Evolutionary conservation across 140 eudicot genomes (phyloP), one percentile per base, ranked within the genome.

Genomic region (Ambrosia hybrid): DNA sequence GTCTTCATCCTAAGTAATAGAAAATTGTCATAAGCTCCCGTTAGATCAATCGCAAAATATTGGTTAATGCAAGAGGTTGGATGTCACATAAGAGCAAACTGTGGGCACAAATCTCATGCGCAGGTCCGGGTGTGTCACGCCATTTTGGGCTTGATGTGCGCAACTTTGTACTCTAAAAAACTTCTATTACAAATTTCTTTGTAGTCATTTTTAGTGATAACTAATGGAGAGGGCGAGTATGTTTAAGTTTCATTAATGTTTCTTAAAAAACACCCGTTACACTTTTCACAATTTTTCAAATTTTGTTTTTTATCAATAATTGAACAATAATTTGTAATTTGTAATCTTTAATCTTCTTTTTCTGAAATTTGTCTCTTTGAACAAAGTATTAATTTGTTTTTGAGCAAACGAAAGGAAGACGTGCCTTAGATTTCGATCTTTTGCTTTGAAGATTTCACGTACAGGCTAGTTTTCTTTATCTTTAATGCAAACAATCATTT

Each of bases 381-480:
- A 59, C 65, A 59, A 59, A 57, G 6, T 9, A 13, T 51, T 13
- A 13, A 55, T 55, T 14, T 14, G n/a, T 15, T 55, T 1, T 55
- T 6, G 65, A 9, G 43, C 16, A 59, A 59, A 59, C 4, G 17
- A 9, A 36, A 63, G 68, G 51, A 63, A 37, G 33, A 63, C 37
- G 68, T 63, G 68, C 45, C 45, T 63, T 48, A 9, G n/a, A 48
- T 48, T 48, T 63, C 30, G 4, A 37, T 36, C 68, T 63, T 63
- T 58, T 58, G 39, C 65, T 58, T 57, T 58, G 14, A 30, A 58
- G 65, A 58, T 30, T 26, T 37, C 68, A 37, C 33, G 26, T 12
- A 62, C 12, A 0, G 68, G 49, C 12, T 37, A 13, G 51, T 8
- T 62, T 63, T 49, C 68, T 63, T 63, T 12, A 63, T 36, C 33